Percentiles rank a stretch among this genome's conserved stretches.
Conservation (phyloP, 352 stramenopile genomes). For the Phytophthora chlamydospora region DNA sequence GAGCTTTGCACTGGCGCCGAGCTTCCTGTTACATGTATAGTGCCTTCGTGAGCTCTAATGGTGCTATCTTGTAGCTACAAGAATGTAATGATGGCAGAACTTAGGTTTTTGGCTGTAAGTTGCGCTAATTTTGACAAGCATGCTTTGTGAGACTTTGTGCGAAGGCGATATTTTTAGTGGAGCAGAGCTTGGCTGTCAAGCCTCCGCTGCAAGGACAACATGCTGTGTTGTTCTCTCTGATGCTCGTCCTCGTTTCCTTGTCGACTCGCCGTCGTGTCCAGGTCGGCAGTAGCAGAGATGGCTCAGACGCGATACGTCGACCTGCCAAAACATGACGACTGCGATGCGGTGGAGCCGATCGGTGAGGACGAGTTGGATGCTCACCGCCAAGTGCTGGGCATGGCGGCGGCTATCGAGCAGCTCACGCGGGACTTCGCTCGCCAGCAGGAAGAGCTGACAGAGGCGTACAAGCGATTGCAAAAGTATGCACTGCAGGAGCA, state of each 20-base stretch:
- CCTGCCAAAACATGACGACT: slow-evolving; percentile 2
- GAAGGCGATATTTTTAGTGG: slow-evolving; percentile 20
- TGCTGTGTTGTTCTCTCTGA: not conserved
- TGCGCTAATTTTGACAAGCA: slow-evolving; percentile 2
- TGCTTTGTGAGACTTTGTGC: slow-evolving; percentile 1
- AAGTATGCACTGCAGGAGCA: slow-evolving; percentile 35
- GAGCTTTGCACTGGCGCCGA: not conserved
- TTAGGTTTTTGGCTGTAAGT: too few species aligned
- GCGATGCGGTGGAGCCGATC: not conserved
- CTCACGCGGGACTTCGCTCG: slow-evolving; percentile 65
- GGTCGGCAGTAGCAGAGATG: slow-evolving; percentile 21
- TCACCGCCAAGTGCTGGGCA: slow-evolving; percentile 68
- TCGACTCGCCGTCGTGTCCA: not conserved
- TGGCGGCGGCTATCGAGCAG: slow-evolving; percentile 66
- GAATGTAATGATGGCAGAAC: too few species aligned
- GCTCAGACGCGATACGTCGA: slow-evolving; percentile 16
- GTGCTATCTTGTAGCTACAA: too few species aligned
- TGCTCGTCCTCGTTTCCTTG: slow-evolving; percentile 22
- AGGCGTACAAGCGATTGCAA: slow-evolving; percentile 63
- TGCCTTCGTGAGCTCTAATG: too few species aligned
- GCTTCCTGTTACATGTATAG: too few species aligned
- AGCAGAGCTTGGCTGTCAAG: not conserved
- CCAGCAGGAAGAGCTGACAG: slow-evolving; percentile 56
- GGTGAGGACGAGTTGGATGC: slow-evolving; percentile 44
- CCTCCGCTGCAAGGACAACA: not conserved